Percentiles rank a stretch among this genome's conserved stretches.
These are phyloP conservation scores for Penicillium crustosum DNA, from an alignment of 2,329 filamentous ascomycete genomes.

Conservation along the genomic window DNA sequence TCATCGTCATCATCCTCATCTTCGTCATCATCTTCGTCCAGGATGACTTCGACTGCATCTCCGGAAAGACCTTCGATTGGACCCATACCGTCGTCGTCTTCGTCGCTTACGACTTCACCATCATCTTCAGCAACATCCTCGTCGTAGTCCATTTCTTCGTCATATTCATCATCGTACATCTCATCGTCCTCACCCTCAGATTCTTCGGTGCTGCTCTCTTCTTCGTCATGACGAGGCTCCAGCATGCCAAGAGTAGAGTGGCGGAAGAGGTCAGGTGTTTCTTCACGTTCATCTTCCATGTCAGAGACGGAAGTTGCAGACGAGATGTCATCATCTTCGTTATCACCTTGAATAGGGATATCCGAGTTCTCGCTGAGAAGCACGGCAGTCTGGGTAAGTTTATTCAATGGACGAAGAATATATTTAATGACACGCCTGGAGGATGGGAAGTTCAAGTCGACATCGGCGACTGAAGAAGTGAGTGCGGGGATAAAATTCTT, in stretches of 20 bases:
- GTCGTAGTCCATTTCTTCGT: constrained; percentile 89
- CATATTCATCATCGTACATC: constrained; percentile 90
- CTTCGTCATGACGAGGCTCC: constrained; percentile 76
- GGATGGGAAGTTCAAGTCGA: constrained; percentile 90
- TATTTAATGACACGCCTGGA: constrained; percentile 95
- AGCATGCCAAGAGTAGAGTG: constrained; percentile 96
- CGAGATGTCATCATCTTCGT: constrained; percentile 82
- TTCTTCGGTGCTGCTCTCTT: constrained; percentile 73
- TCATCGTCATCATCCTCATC: constrained; percentile 63
- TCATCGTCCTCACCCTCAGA: constrained; percentile 75
- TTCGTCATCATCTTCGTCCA: constrained; percentile 68
- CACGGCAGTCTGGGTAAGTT: constrained; percentile 82
- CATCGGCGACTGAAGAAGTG: constrained; percentile 88
- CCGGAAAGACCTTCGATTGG: constrained; percentile 63
- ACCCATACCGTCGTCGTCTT: constrained; percentile 82
- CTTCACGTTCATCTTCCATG: constrained; percentile 79
- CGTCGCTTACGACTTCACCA: constrained; percentile 85
- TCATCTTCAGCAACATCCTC: constrained; percentile 77
- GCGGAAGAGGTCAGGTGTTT: constrained; percentile 94
- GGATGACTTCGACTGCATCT: constrained; percentile 78
- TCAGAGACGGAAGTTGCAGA: constrained; percentile 89
- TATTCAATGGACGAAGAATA: constrained; percentile 84
- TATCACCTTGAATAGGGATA: constrained; percentile 65
- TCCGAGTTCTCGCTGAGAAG: constrained; percentile 79
- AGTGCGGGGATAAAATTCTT: constrained; percentile 90